Evolutionary conservation across 768 basidiomycete species (phyloP).

Genomic region (Hemileccinum rubropunctum): DNA sequence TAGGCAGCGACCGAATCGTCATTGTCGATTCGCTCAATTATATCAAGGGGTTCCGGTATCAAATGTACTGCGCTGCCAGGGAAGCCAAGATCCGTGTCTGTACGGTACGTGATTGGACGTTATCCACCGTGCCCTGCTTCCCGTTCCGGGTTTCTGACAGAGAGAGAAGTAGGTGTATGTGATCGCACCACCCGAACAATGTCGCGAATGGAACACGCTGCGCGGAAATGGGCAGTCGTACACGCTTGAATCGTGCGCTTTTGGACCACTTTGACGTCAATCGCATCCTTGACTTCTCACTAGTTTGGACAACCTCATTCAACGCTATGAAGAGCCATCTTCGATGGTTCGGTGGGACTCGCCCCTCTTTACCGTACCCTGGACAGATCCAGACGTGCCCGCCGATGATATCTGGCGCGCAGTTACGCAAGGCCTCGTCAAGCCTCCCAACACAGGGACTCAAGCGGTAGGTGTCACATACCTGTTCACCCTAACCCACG

Average conservation of each 20-base stretch:
- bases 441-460: constrained; percentile 86
- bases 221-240: constrained; percentile 55
- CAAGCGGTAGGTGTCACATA: constrained; percentile 49
- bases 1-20: constrained; percentile 72
- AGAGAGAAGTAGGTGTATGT: constrained; percentile 60
- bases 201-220: constrained; percentile 69
- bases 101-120: constrained; percentile 64
- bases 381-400: constrained; percentile 67
- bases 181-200: constrained; percentile 70
- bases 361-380: constrained; percentile 83
- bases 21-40: constrained; percentile 93
- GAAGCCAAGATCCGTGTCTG: constrained; percentile 83
- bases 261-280: not conserved
- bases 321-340: constrained; percentile 93
- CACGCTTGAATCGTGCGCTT: constrained; percentile 61
- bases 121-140: no score
- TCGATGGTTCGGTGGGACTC: constrained; percentile 99
- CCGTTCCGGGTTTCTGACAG: not conserved
- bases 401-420: constrained; percentile 76
- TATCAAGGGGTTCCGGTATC: constrained; percentile 98
- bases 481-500: not conserved
- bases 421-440: constrained; percentile 73
- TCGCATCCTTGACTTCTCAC: not conserved
- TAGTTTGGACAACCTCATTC: constrained; percentile 47
- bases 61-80: constrained; percentile 93